These are phyloP conservation scores for Termitomyces sp. DNA, from an alignment of 768 basidiomycete genomes.

Conservation along the genomic window DNA sequence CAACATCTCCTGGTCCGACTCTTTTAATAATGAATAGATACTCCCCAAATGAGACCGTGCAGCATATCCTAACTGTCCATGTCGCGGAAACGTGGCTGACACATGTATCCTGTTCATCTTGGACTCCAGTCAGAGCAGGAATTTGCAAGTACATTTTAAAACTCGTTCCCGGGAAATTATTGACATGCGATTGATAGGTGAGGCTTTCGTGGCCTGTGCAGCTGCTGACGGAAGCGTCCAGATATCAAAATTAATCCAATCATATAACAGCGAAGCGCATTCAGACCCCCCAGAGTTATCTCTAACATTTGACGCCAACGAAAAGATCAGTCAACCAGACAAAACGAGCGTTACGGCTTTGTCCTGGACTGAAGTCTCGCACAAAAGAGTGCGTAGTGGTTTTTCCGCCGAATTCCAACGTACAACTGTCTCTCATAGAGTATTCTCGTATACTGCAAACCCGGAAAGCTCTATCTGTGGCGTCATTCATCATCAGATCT, in stretches of 20 bases:
- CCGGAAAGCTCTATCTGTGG: constrained; percentile 61
- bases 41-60: constrained; percentile 17
- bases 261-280: not conserved
- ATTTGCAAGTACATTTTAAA: constrained; percentile 36
- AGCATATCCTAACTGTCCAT: constrained; percentile 33
- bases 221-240: constrained; percentile 55
- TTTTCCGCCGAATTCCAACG: not conserved
- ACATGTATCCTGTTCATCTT: constrained; percentile 56
- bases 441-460: constrained; percentile 55
- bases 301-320: constrained; percentile 24
- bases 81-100: constrained; percentile 63
- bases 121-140: constrained; percentile 35
- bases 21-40: constrained; percentile 19
- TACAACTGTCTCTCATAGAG: constrained; percentile 30
- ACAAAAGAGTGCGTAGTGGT: constrained; percentile 32
- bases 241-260: constrained; percentile 51
- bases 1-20: not conserved
- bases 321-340: constrained; percentile 32
- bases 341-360: constrained; percentile 47
- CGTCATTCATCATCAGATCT: constrained; percentile 26
- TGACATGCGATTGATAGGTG: constrained; percentile 34
- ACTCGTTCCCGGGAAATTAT: not conserved
- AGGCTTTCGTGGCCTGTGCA: constrained; percentile 55
- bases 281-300: constrained; percentile 1
- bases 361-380: constrained; percentile 46